Evolutionary conservation across 768 basidiomycete species (phyloP).

Genomic region (Hypholoma fasciculare): DNA sequence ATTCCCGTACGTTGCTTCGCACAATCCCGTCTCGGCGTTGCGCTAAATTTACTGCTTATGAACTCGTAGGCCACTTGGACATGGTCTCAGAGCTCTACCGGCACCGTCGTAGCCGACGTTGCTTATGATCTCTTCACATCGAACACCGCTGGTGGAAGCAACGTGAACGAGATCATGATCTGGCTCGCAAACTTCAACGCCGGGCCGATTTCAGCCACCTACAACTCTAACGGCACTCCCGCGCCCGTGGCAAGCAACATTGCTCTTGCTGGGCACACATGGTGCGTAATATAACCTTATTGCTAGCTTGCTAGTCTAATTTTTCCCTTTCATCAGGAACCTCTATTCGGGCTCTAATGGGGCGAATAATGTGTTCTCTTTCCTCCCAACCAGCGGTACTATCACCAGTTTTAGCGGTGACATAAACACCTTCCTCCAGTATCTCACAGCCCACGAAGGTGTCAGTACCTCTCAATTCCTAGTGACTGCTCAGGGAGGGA

Average conservation of each 20-base stretch:
- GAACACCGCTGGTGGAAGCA: constrained; percentile 43
- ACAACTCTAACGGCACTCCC: constrained; percentile 45
- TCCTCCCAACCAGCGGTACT: constrained; percentile 37
- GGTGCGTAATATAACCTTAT: constrained; percentile 29
- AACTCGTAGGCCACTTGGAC: constrained; percentile 49
- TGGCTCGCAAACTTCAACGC: constrained; percentile 64
- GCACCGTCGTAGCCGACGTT: constrained; percentile 49
- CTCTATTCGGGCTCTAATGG: constrained; percentile 56
- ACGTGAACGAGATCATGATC: constrained; percentile 58
- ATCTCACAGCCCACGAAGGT: constrained; percentile 46
- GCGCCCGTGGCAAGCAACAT: constrained; percentile 45
- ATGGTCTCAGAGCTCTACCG: constrained; percentile 49
- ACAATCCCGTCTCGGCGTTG: neutral
- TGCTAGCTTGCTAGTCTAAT: neutral
- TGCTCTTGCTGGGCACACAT: constrained; percentile 47
- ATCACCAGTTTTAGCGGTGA: constrained; percentile 56
- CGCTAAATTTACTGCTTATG: neutral
- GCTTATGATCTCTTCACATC: constrained; percentile 71
- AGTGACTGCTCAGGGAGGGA: constrained; percentile 59
- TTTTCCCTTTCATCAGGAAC: constrained; percentile 39
- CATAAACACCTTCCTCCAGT: constrained; percentile 42
- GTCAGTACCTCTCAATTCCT: constrained; percentile 56
- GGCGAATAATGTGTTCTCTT: constrained; percentile 51
- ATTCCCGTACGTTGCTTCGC: constrained; percentile 48
- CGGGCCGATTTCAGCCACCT: constrained; percentile 54